These are phyloP conservation scores for Zygosaccharomyces pseudobailii DNA, from an alignment of 1,139 yeast species.

Conservation along the genomic window DNA sequence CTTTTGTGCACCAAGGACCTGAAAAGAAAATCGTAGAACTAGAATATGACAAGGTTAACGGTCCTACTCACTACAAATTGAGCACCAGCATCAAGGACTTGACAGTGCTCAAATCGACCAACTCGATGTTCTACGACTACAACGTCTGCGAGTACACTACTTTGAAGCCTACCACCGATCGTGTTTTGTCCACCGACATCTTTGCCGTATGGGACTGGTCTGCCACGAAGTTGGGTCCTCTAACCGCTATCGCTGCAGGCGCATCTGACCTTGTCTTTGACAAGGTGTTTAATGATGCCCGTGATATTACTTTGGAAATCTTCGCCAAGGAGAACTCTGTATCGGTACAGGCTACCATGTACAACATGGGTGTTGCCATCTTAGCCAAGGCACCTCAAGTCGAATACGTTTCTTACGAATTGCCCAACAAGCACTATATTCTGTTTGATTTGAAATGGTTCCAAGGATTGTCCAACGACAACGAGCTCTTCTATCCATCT, in stretches of 20 bases:
- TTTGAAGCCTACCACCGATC: slow-evolving; percentile 72
- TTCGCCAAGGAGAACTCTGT: slow-evolving; percentile 86
- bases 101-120: slow-evolving; percentile 88
- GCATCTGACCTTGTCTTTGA: slow-evolving; percentile 67
- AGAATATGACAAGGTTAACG: slow-evolving; percentile 42
- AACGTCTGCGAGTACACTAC: slow-evolving; percentile 85
- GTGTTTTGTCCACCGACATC: slow-evolving; percentile 84
- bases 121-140: slow-evolving; percentile 87
- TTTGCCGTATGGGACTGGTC: slow-evolving; percentile 71
- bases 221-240: slow-evolving; percentile 44
- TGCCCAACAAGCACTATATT: slow-evolving; percentile 90
- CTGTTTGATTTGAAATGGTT: slow-evolving; percentile 74
- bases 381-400: slow-evolving; percentile 54
- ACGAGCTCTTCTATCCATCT: slow-evolving; percentile 82
- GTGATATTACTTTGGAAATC: slow-evolving; percentile 63
- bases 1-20: slow-evolving; percentile 78
- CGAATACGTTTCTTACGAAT: slow-evolving; percentile 59
- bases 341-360: slow-evolving; percentile 94
- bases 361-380: slow-evolving; percentile 77
- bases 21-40: slow-evolving; percentile 65
- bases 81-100: slow-evolving; percentile 75
- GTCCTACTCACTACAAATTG: slow-evolving; percentile 48
- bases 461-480: slow-evolving; percentile 73
- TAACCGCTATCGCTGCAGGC: slow-evolving; percentile 46
- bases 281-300: slow-evolving; percentile 52